Conservation (phyloP, 139 green algal species). For the Medakamo hakoo region DNA sequence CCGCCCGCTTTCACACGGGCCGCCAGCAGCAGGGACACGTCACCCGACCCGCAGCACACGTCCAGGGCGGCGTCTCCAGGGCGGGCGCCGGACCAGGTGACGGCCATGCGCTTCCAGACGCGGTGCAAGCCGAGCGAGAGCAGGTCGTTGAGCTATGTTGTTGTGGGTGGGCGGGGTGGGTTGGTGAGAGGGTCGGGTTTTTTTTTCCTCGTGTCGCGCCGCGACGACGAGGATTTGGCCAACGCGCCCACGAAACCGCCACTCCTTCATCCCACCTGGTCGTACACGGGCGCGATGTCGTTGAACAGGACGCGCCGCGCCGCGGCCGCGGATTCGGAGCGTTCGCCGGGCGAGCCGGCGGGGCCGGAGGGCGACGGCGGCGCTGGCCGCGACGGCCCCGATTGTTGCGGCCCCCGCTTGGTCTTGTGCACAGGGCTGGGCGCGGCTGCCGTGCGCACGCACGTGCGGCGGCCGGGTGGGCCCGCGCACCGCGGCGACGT, state of each 20-base stretch:
- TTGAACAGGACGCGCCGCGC: constrained; percentile 63
- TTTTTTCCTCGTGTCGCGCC: too few relatives aligned
- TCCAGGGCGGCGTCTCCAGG: constrained; percentile 53
- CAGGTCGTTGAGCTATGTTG: constrained; percentile 68
- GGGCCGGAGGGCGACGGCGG: neutral
- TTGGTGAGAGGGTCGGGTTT: neutral
- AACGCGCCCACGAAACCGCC: neutral
- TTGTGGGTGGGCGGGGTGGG: constrained; percentile 5
- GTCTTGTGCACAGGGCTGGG: too few relatives aligned
- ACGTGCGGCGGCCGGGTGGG: too few relatives aligned
- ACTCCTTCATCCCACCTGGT: constrained; percentile 23
- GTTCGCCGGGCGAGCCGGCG: too few relatives aligned
- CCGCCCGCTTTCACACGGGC: constrained; percentile 55
- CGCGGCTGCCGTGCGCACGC: neutral
- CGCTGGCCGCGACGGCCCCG: too few relatives aligned
- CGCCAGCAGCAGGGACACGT: constrained; percentile 71
- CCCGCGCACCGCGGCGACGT: neutral
- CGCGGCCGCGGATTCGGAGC: constrained; percentile 12
- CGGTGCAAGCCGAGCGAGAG: constrained; percentile 84
- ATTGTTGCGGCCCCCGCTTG: too few relatives aligned
- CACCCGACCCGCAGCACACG: constrained; percentile 87
- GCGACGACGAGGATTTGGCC: neutral
- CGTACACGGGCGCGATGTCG: constrained; percentile 71
- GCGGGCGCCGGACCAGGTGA: constrained; percentile 61
- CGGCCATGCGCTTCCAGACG: constrained; percentile 87